These are phyloP conservation scores for Phytophthora citrophthora DNA, from an alignment of 352 stramenopile genomes.

Conservation along the genomic window DNA sequence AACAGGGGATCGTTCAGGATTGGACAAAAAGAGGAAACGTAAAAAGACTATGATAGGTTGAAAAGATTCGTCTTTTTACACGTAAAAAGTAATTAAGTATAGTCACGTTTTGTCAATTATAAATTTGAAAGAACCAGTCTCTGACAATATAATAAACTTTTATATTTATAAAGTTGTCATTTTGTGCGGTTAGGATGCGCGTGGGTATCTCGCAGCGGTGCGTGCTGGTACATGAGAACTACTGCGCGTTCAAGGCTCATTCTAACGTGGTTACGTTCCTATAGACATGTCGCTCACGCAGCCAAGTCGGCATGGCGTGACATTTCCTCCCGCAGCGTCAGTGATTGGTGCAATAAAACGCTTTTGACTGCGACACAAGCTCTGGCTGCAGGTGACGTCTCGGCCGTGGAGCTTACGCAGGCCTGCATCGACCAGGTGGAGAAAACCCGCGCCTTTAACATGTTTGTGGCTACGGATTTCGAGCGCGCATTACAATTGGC, in stretches of 20 bases:
- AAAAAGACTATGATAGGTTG: conserved; percentile 8
- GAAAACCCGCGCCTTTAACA: conserved; percentile 71
- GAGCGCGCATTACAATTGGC: conserved; percentile 75
- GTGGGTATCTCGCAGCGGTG: conserved; percentile 15
- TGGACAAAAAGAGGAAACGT: neutral
- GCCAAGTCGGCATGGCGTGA: conserved; percentile 4
- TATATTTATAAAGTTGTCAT: neutral
- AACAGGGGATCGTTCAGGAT: neutral
- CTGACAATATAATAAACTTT: conserved; percentile 5
- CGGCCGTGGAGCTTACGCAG: conserved; percentile 67
- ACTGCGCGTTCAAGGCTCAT: neutral
- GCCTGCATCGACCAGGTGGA: conserved; percentile 82
- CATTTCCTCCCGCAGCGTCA: conserved; percentile 26
- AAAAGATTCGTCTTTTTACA: conserved; percentile 17
- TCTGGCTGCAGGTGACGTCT: conserved; percentile 53
- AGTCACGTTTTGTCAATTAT: neutral
- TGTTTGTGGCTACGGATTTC: conserved; percentile 82
- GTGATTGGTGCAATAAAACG: conserved; percentile 69
- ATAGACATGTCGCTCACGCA: conserved; percentile 11
- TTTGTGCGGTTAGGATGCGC: conserved; percentile 39
- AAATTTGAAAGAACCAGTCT: too few relatives aligned
- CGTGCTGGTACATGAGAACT: conserved; percentile 2
- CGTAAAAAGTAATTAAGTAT: neutral
- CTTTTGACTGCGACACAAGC: conserved; percentile 61
- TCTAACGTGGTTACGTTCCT: conserved; percentile 3